Evolutionary conservation across 2,329 filamentous ascomycete genomes (phyloP).

Genomic region (Arthroderma uncinatum): DNA sequence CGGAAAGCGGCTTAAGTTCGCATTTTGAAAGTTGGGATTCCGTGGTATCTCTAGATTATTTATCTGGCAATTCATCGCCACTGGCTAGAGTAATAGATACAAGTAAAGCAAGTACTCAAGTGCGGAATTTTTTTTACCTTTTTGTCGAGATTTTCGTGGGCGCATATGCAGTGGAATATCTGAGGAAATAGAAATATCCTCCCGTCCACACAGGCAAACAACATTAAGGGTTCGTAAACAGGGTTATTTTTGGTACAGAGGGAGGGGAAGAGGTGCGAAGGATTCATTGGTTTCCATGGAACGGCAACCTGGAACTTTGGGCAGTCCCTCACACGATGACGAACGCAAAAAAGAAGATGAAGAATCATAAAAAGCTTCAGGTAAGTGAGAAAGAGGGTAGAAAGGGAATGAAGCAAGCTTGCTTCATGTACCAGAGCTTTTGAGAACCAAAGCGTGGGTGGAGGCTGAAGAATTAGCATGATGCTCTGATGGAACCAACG

Average conservation of each 20-base stretch:
- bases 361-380: no score
- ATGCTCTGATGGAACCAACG: neutral
- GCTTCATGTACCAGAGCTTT: no score
- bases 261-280: no score
- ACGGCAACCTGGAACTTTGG: neutral
- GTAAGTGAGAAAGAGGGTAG: neutral
- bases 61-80: neutral
- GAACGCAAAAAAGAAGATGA: no score
- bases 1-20: neutral
- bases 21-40: neutral
- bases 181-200: neutral
- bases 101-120: neutral
- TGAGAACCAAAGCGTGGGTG: no score
- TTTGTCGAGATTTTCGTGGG: neutral
- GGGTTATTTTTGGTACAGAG: no score
- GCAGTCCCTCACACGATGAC: neutral
- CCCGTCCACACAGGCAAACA: neutral
- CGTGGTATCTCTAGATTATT: neutral
- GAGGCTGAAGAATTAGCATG: neutral
- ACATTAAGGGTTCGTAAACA: no score
- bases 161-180: neutral
- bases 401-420: neutral
- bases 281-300: neutral
- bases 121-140: neutral
- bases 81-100: slow-evolving; percentile 1